phyloP scores from a whole-genome alignment of 1,139 yeast genomes.

The Pichia sp. region DNA sequence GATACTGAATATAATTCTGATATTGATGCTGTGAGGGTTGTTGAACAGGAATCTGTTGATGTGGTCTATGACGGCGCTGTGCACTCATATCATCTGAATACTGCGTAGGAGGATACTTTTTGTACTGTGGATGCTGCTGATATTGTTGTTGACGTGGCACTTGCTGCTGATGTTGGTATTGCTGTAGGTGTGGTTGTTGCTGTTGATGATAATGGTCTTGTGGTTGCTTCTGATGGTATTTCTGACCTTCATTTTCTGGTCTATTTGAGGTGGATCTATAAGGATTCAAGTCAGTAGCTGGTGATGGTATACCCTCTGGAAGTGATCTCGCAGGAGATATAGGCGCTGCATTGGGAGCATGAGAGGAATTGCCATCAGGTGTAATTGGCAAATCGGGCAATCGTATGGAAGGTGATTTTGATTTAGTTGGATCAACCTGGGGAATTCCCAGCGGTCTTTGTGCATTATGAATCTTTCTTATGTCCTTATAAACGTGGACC shows the following conservation, averaged over 20 bases:
- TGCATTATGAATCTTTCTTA: slow-evolving; percentile 14
- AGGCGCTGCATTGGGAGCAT: too few species aligned
- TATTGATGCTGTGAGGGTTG: slow-evolving; percentile 1
- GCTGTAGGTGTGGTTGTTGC: too few species aligned
- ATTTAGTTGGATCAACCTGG: slow-evolving; percentile 8
- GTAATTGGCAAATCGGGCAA: slow-evolving; percentile 14
- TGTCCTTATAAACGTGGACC: slow-evolving; percentile 15
- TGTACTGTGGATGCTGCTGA: slow-evolving; percentile 9
- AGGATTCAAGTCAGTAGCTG: too few species aligned
- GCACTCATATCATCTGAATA: too few species aligned
- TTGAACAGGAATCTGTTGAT: slow-evolving; percentile 3
- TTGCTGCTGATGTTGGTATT: too few species aligned
- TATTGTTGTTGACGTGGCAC: slow-evolving; percentile 7
- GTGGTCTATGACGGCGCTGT: slow-evolving; percentile 13
- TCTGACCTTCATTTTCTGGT: too few species aligned
- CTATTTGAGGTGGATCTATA: too few species aligned
- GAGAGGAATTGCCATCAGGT: neutral
- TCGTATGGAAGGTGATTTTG: slow-evolving; percentile 13
- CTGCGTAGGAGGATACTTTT: too few species aligned
- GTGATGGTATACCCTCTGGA: too few species aligned
- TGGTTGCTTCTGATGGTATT: too few species aligned
- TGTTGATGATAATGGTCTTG: too few species aligned
- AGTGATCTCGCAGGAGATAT: too few species aligned
- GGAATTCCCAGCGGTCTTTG: slow-evolving; percentile 12
- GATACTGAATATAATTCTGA: slow-evolving; percentile 2